Percentiles rank a stretch among this genome's conserved stretches.
phyloP scores from a whole-genome alignment of 495 filamentous ascomycete genomes.

The Acidiella bohemica region DNA sequence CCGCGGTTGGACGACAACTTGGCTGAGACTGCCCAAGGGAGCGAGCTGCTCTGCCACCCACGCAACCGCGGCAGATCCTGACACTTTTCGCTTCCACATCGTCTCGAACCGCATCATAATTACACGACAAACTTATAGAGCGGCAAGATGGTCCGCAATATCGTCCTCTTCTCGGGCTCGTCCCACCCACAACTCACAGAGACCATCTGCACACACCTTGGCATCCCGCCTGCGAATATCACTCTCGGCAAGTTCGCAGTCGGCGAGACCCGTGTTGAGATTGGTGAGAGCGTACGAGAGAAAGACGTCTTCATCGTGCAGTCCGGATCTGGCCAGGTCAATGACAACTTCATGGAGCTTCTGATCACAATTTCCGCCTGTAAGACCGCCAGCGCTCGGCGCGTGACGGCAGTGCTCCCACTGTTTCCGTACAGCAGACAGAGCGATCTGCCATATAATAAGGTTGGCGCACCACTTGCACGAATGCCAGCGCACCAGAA shows the following conservation, averaged over 20 bases:
- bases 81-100: neutral
- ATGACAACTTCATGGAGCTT: conserved; percentile 89
- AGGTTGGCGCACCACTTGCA: conserved; percentile 77
- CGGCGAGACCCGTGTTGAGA: conserved; percentile 89
- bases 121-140: neutral
- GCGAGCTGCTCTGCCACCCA: too few species aligned
- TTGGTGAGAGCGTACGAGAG: conserved; percentile 84
- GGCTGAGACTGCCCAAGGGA: too few species aligned
- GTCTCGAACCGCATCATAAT: neutral
- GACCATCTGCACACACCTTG: conserved; percentile 72
- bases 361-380: conserved; percentile 94
- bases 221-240: conserved; percentile 68
- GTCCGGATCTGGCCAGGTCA: conserved; percentile 76
- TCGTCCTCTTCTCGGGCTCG: conserved; percentile 84
- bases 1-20: too few species aligned
- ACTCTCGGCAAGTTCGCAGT: conserved; percentile 83
- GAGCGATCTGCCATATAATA: conserved; percentile 91
- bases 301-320: conserved; percentile 99
- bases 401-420: conserved; percentile 86
- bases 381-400: conserved; percentile 84
- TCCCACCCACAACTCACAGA: conserved; percentile 82
- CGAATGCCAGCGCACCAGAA: conserved; percentile 34
- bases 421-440: conserved; percentile 94
- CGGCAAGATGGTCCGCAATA: conserved; percentile 73
- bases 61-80: too few species aligned